A percentile compares a stretch with the other conserved stretches of the same genome.
Conservation (phyloP, 2,329 filamentous ascomycete genomes). For the Fusarium lyarnte region DNA sequence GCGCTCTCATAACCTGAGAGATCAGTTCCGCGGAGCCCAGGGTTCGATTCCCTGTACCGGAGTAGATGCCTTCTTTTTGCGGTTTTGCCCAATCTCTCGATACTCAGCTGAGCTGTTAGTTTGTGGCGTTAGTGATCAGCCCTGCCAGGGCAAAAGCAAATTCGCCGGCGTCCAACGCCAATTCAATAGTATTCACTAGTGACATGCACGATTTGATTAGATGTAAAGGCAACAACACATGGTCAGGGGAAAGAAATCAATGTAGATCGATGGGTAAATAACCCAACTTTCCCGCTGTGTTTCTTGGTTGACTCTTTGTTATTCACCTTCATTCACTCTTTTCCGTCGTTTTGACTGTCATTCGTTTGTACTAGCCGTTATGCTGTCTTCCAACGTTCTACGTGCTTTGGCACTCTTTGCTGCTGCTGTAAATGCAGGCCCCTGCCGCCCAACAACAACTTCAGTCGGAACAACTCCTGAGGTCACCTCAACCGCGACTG, state of each 20-base stretch:
- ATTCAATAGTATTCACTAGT: neutral
- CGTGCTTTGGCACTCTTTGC: neutral
- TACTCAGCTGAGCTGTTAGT: neutral
- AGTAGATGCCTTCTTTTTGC: accelerated
- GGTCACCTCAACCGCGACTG: neutral
- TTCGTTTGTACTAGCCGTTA: neutral
- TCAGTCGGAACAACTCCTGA: neutral
- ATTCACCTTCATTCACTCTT: neutral
- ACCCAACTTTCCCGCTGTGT: too few relatives aligned
- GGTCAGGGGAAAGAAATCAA: neutral
- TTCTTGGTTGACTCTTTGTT: neutral
- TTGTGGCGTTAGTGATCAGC: neutral
- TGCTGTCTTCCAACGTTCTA: neutral
- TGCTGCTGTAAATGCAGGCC: neutral
- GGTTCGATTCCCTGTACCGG: conserved; percentile 6
- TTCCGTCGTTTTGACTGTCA: neutral
- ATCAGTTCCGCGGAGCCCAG: neutral
- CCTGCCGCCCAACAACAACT: neutral
- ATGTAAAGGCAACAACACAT: neutral
- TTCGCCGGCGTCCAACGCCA: too few relatives aligned
- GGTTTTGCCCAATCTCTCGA: accelerated
- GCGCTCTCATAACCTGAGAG: conserved; percentile 43
- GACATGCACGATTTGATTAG: neutral
- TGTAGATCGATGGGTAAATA: neutral
- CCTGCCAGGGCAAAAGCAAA: neutral